Base-by-base conservation (phyloP, 345 rosid species). In the Microthlaspi erraticum region DNA sequence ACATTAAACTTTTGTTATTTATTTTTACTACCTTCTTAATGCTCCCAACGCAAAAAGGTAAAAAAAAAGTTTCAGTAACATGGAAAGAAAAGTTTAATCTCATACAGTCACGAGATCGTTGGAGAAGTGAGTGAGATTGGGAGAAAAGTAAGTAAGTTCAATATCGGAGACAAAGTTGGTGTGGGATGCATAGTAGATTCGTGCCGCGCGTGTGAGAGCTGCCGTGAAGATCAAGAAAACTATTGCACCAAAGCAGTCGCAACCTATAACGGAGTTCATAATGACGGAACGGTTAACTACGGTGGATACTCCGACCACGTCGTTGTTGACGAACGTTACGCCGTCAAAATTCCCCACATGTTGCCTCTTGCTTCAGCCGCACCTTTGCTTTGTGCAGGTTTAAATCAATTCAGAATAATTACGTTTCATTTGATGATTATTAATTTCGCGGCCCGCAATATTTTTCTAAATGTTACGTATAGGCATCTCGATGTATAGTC, bases 221-320 rank as follows among this genome's bases (percentile, higher is more conserved):
- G 92, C 68, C 69, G 18, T 54, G 66, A 74, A 50, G 54, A 79
- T 45, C 76, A 80, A 10, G 90, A 85, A 72, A 85, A 79, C 72
- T 87, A 87, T 70, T 87, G 90, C 55, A 80, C 81, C 13, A 67
- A 81, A 68, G 42, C 66, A 63, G 59, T 86, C 7, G 46, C 66
- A 10, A 84, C 85, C 18, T 81, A 83, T 46, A 70, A 72, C 55
- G 68, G 58, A 19, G 7, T 65, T 33, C 60, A 81, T 76, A 56
- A 12, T 1, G 81, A 86, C 18, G 90, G 88, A 42, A 82, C 81
- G 10, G 60, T 29, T 23, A 76, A 82, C 11, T 75, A 88, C 16
- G 94, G 94, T 39, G 94, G 91, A 10, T 88, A 81, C 69, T 88
- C 94, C 3, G 81, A 88, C 64, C 65, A 43, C n/a, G 75, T 87